These are phyloP conservation scores for Coemansia sp. DNA, from an alignment of 192 early-diverging fungal genomes.

Conservation along the genomic window DNA sequence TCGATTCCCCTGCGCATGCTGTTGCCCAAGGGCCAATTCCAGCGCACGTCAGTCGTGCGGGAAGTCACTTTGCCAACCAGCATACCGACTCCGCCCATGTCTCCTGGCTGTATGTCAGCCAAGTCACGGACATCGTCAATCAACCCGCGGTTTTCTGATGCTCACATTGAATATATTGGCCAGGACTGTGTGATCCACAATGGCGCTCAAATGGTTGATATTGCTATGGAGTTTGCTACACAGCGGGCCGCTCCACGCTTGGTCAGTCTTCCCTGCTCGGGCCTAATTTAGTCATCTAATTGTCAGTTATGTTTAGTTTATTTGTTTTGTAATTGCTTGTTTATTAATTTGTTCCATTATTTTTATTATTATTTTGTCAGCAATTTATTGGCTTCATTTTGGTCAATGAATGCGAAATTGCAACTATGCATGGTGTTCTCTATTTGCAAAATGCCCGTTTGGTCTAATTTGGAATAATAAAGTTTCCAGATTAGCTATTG, in stretches of 20 bases:
- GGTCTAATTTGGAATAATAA: background rate
- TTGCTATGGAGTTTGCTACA: constrained; percentile 33
- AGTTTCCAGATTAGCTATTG: background rate
- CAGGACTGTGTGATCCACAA: constrained; percentile 48
- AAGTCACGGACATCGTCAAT: constrained; percentile 9
- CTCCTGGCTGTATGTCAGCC: background rate
- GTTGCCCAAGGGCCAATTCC: constrained; percentile 13
- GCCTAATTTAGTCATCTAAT: constrained; percentile 1
- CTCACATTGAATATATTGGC: constrained; percentile 48
- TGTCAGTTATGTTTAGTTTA: background rate
- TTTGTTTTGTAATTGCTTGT: background rate
- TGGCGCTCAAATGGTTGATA: constrained; percentile 44
- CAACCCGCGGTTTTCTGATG: constrained; percentile 43
- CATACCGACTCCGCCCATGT: constrained; percentile 12
- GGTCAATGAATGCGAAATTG: background rate
- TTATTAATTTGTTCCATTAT: constrained; percentile 2
- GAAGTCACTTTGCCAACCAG: background rate
- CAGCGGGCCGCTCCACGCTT: constrained; percentile 41
- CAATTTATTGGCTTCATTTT: constrained; percentile 2
- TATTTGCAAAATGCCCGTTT: background rate
- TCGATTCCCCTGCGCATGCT: constrained; percentile 38
- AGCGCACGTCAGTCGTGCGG: background rate
- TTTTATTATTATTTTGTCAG: background rate
- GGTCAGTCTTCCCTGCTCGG: constrained; percentile 22
- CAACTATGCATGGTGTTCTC: background rate